A percentile compares a stretch with the other conserved stretches of the same genome.
phyloP scores from a whole-genome alignment of 2,329 filamentous ascomycete genomes.

The Pseudogymnoascus sp. region DNA sequence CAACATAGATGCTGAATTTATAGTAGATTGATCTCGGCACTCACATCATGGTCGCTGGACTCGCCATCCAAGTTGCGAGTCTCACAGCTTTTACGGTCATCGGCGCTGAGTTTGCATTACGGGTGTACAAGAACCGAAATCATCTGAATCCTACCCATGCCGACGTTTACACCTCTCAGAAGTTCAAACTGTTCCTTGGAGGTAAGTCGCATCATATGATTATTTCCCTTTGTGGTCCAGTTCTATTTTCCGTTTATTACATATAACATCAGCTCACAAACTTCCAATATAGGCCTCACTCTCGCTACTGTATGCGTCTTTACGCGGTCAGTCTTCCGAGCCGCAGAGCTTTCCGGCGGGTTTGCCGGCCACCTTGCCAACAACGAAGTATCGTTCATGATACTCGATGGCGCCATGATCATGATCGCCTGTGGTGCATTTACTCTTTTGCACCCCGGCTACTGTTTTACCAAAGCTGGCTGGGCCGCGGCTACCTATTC shows the following conservation, averaged over 20 bases:
- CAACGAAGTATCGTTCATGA: slow-evolving; percentile 36
- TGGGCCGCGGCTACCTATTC: not conserved
- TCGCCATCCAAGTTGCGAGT: slow-evolving; percentile 48
- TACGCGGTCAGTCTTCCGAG: slow-evolving; percentile 45
- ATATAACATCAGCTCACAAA: slow-evolving; percentile 28
- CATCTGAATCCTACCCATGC: slow-evolving; percentile 6
- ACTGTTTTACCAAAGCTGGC: not conserved
- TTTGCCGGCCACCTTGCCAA: slow-evolving; percentile 41
- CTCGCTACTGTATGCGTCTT: slow-evolving; percentile 45
- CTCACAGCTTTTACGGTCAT: slow-evolving; percentile 29
- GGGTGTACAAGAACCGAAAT: slow-evolving; percentile 7
- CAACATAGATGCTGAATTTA: not conserved
- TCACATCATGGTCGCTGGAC: slow-evolving; percentile 49
- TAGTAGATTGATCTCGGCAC: slow-evolving; percentile 36
- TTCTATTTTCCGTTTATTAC: not conserved
- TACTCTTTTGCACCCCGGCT: not conserved
- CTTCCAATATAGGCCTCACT: slow-evolving; percentile 32
- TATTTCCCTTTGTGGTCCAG: not conserved
- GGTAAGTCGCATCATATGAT: slow-evolving; percentile 7
- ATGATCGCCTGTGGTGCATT: slow-evolving; percentile 22
- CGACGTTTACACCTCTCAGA: slow-evolving; percentile 11
- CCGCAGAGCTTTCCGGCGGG: slow-evolving; percentile 46
- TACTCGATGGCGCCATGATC: slow-evolving; percentile 36
- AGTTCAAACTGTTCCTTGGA: slow-evolving; percentile 14
- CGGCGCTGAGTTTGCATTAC: slow-evolving; percentile 12